Evolutionary conservation across 805 yeast genomes (phyloP).

Genomic region (Starmerella stigmatis): DNA sequence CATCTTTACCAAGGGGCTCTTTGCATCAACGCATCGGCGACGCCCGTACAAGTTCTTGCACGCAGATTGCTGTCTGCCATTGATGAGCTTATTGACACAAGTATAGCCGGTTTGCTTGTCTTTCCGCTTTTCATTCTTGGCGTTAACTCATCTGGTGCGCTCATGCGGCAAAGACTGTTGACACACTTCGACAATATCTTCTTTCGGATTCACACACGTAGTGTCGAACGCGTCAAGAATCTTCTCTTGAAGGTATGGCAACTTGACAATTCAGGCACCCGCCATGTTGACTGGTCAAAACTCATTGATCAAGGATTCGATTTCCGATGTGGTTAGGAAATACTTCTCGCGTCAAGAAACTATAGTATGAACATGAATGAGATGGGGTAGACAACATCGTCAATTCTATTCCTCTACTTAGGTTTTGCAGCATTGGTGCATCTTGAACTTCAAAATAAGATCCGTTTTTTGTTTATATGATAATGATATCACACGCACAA

Average conservation of each 20-base stretch:
- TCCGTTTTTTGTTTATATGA: too few relatives aligned
- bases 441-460: too few relatives aligned
- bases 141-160: slow-evolving; percentile 46
- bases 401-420: too few relatives aligned
- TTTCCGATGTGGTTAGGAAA: slow-evolving; percentile 54
- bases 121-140: slow-evolving; percentile 76
- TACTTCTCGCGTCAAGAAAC: too few relatives aligned
- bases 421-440: too few relatives aligned
- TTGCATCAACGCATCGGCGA: slow-evolving; percentile 47
- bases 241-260: slow-evolving; percentile 37
- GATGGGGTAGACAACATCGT: too few relatives aligned
- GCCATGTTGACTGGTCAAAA: slow-evolving; percentile 62
- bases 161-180: slow-evolving; percentile 45
- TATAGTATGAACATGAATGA: too few relatives aligned
- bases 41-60: slow-evolving; percentile 52
- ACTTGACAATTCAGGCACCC: slow-evolving; percentile 41
- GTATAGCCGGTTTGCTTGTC: slow-evolving; percentile 59
- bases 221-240: slow-evolving; percentile 38
- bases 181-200: slow-evolving; percentile 46
- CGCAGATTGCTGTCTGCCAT: slow-evolving; percentile 46
- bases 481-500: too few relatives aligned
- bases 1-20: slow-evolving; percentile 58
- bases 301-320: slow-evolving; percentile 67
- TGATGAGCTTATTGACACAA: slow-evolving; percentile 52
- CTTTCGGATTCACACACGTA: slow-evolving; percentile 58